Percentiles rank a stretch among this genome's conserved stretches.
phyloP scores from a whole-genome alignment of 1,284 basidiomycete species.

The Sanghuangporus baumii region DNA sequence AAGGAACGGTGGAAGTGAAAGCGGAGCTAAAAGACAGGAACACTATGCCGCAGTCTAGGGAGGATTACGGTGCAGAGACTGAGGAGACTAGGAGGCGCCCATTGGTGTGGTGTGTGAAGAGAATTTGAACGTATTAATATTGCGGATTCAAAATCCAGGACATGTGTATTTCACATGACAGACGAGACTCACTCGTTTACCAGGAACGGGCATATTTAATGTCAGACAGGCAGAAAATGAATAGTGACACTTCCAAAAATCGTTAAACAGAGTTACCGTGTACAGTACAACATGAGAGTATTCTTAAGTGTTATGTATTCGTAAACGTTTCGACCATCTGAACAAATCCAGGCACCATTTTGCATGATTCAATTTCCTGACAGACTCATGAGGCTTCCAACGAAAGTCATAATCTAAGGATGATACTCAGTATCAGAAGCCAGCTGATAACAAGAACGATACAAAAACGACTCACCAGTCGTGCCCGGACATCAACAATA shows the following conservation, averaged over 20 bases:
- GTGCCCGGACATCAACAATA: conserved; percentile 83
- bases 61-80: neutral
- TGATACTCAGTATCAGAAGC: conserved; percentile 32
- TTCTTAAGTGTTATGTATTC: neutral
- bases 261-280: neutral
- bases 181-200: too few relatives aligned
- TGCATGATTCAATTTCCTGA: conserved; percentile 2
- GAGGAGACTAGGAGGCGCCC: neutral
- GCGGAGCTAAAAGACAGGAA: conserved; percentile 1
- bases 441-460: neutral
- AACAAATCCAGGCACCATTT: neutral
- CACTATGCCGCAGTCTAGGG: neutral
- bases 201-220: too few relatives aligned
- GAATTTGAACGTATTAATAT: neutral
- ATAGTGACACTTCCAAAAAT: neutral
- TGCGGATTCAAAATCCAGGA: too few relatives aligned
- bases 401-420: conserved; percentile 44
- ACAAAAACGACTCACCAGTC: conserved; percentile 52
- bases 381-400: conserved; percentile 39
- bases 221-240: too few relatives aligned
- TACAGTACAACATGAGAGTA: conserved; percentile 8
- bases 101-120: conserved; percentile 14
- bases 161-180: too few relatives aligned
- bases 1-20: conserved; percentile 15
- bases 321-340: neutral